Evolutionary conservation across 2,329 filamentous ascomycete species (phyloP).

Genomic region (Penicillium vulpinum): DNA sequence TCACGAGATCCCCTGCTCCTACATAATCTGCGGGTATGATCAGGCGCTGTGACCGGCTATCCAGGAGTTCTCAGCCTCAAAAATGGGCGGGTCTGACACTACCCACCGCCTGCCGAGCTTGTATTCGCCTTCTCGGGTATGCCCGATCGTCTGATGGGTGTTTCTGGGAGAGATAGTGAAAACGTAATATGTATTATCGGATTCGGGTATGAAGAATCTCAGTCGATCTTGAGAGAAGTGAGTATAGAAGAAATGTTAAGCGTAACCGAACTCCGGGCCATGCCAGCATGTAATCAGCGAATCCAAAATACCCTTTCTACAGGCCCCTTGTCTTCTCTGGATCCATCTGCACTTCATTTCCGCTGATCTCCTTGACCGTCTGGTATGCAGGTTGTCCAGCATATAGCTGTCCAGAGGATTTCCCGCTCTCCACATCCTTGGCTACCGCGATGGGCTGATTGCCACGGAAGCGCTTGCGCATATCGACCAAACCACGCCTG

Average conservation of each 20-base stretch:
- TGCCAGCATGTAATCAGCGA: conserved; percentile 23
- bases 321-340: conserved; percentile 50
- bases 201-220: conserved; percentile 2
- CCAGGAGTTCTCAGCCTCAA: conserved; percentile 35
- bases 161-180: conserved; percentile 30
- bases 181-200: conserved; percentile 5
- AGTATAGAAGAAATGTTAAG: conserved; percentile 5
- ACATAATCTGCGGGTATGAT: conserved; percentile 42
- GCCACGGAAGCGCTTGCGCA: conserved; percentile 96
- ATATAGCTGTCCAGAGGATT: conserved; percentile 66
- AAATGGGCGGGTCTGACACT: conserved; percentile 27
- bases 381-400: conserved; percentile 73
- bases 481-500: conserved; percentile 86
- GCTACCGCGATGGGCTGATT: conserved; percentile 79
- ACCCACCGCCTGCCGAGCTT: conserved; percentile 36
- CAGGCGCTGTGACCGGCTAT: conserved; percentile 29
- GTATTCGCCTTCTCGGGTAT: conserved; percentile 47
- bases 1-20: conserved; percentile 36
- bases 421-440: conserved; percentile 60
- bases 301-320: conserved; percentile 25
- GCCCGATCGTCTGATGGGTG: conserved; percentile 35
- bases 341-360: conserved; percentile 60
- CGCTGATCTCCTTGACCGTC: conserved; percentile 64
- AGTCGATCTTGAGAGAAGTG: neutral
- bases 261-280: conserved; percentile 26